A percentile compares a stretch with the other conserved stretches of the same genome.
Evolutionary conservation across 371 early-diverging fungal genomes (phyloP).

Genomic region (Saksenaea vasiformis): DNA sequence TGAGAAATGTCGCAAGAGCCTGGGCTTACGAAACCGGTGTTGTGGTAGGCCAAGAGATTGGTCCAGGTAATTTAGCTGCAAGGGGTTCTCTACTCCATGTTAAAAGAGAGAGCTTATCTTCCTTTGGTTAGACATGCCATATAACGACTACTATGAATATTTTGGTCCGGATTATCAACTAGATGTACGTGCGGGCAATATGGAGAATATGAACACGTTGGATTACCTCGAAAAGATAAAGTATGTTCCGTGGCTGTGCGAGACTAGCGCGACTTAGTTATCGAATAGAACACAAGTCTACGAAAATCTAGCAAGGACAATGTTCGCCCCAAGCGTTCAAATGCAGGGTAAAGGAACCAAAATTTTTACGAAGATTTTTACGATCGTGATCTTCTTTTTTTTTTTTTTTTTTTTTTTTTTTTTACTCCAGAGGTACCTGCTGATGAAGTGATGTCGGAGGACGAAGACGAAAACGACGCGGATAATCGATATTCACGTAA

Average conservation of each 20-base stretch:
- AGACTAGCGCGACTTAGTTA: neutral
- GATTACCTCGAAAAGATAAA: conserved; percentile 83
- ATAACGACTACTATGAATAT: conserved; percentile 86
- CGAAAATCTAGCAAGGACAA: conserved; percentile 80
- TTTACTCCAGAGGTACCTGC: conserved; percentile 65
- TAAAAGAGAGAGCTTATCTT: neutral
- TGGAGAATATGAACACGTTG: conserved; percentile 85
- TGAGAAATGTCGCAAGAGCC: conserved; percentile 96
- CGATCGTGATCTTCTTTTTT: neutral
- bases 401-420: conserved; percentile 55
- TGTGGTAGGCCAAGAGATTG: conserved; percentile 78
- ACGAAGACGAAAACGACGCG: conserved; percentile 52
- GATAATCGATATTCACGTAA: conserved; percentile 57
- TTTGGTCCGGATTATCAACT: conserved; percentile 86
- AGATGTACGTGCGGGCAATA: conserved; percentile 84
- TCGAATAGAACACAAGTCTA: conserved; percentile 45
- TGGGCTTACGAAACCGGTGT: conserved; percentile 99
- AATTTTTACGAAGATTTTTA: neutral
- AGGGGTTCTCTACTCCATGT: neutral
- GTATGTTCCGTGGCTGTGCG: conserved; percentile 19
- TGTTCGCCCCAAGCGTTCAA: conserved; percentile 74
- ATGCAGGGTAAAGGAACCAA: conserved; percentile 42
- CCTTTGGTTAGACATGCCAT: conserved; percentile 61
- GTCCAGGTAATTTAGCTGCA: conserved; percentile 37
- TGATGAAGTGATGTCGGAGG: conserved; percentile 49